These are phyloP conservation scores for Monilinia fructigena DNA, from an alignment of 2,329 filamentous ascomycete species.

Conservation along the genomic window DNA sequence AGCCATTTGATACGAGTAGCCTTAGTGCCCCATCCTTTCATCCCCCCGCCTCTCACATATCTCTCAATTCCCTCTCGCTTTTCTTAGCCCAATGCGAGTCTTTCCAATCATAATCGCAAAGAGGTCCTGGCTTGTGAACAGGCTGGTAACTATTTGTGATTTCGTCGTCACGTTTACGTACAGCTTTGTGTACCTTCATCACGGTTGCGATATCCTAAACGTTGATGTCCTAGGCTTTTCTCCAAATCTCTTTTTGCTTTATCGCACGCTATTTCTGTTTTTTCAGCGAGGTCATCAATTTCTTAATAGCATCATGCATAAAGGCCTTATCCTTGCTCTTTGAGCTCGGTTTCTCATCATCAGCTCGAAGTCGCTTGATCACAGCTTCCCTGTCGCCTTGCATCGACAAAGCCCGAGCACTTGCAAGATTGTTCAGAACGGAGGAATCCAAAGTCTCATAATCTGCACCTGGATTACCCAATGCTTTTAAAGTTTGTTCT, in stretches of 20 bases:
- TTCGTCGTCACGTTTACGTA: neutral
- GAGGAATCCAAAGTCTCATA: slow-evolving; percentile 5
- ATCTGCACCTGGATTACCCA: neutral
- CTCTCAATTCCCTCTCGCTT: slow-evolving; percentile 25
- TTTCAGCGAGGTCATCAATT: neutral
- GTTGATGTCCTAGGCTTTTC: slow-evolving; percentile 27
- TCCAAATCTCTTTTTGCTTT: slow-evolving; percentile 22
- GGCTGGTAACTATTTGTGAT: slow-evolving; percentile 6
- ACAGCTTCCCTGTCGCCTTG: neutral
- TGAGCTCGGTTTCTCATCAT: neutral
- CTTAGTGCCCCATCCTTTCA: neutral
- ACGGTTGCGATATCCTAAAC: neutral
- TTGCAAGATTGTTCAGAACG: neutral
- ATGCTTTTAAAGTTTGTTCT: neutral
- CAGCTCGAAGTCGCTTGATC: neutral
- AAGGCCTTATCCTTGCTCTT: neutral
- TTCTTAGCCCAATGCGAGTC: slow-evolving; percentile 31
- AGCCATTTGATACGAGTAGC: slow-evolving; percentile 1
- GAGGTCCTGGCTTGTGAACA: neutral
- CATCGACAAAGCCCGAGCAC: neutral
- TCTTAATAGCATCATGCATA: neutral
- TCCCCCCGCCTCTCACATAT: slow-evolving; percentile 26
- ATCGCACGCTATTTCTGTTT: neutral
- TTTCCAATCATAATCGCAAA: slow-evolving; percentile 30
- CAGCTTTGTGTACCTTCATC: neutral